phyloP scores from a whole-genome alignment of 345 rosid species.

The Orychophragmus violaceus region DNA sequence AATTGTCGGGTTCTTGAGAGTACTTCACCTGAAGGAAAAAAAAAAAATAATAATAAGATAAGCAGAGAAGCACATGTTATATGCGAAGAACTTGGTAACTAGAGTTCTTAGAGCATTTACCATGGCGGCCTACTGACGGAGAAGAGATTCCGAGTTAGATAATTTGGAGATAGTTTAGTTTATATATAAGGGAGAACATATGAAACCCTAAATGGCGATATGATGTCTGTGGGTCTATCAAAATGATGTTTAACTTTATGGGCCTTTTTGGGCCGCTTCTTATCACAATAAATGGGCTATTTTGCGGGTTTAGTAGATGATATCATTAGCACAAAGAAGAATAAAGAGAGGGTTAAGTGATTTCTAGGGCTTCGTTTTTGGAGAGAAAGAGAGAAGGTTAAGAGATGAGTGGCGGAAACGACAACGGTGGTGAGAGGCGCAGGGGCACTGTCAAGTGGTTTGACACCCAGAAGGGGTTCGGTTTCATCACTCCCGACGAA shows the following conservation, averaged over 20 bases:
- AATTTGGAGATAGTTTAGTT: neutral
- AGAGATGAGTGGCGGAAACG: constrained; percentile 25
- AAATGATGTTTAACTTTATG: no score
- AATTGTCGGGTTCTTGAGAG: constrained; percentile 64
- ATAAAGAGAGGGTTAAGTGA: neutral
- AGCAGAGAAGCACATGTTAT: neutral
- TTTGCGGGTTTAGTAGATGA: neutral
- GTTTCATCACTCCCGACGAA: constrained; percentile 88
- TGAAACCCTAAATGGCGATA: constrained; percentile 15
- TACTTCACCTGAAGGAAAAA: constrained; percentile 49
- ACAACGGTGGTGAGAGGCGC: constrained; percentile 18
- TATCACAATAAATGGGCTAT: neutral
- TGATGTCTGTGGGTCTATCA: no score
- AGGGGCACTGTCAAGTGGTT: constrained; percentile 72
- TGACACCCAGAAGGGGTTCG: constrained; percentile 71
- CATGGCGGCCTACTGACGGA: constrained; percentile 9
- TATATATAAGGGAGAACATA: neutral
- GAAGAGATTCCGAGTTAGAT: neutral
- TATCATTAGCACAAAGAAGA: neutral
- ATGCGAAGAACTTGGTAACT: neutral
- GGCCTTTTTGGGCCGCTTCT: neutral
- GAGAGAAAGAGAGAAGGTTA: neutral
- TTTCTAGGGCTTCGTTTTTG: constrained; percentile 16
- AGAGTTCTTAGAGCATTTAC: neutral
- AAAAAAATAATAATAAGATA: neutral